Evolutionary conservation across 2,329 filamentous ascomycete species (phyloP).

Genomic region (Arthrobotrys sinensis): DNA sequence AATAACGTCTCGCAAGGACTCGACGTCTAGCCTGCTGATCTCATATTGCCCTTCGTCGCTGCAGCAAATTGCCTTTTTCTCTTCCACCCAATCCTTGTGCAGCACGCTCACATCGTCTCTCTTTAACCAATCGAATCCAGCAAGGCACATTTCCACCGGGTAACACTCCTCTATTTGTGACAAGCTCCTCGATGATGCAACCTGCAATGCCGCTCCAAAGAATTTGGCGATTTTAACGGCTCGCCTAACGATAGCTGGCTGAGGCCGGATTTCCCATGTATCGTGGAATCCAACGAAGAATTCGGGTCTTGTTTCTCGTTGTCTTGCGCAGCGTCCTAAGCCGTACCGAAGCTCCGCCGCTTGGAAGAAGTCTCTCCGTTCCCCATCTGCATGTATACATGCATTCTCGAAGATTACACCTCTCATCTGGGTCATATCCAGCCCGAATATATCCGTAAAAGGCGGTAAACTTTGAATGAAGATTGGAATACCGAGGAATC

Average conservation of each 20-base stretch:
- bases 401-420: constrained; percentile 69
- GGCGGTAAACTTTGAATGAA: constrained; percentile 54
- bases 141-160: constrained; percentile 62
- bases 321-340: constrained; percentile 65
- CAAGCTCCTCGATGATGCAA: constrained; percentile 44
- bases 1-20: constrained; percentile 35
- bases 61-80: constrained; percentile 63
- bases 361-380: constrained; percentile 69
- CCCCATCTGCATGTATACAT: constrained; percentile 68
- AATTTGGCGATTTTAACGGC: constrained; percentile 67
- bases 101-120: constrained; percentile 66
- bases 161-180: constrained; percentile 65
- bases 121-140: constrained; percentile 67
- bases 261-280: constrained; percentile 66
- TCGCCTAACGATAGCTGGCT: constrained; percentile 66
- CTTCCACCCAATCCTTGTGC: constrained; percentile 65
- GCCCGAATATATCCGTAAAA: constrained; percentile 53
- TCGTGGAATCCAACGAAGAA: constrained; percentile 68
- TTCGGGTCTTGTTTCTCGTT: constrained; percentile 65
- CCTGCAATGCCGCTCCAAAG: constrained; percentile 66
- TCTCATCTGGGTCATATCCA: constrained; percentile 66
- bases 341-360: constrained; percentile 66
- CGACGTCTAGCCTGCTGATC: constrained; percentile 42
- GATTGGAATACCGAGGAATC: constrained; percentile 38
- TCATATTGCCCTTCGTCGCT: constrained; percentile 49